Conservation (phyloP, 2,329 filamentous ascomycete species). For the Ceratocystis colombiana region DNA sequence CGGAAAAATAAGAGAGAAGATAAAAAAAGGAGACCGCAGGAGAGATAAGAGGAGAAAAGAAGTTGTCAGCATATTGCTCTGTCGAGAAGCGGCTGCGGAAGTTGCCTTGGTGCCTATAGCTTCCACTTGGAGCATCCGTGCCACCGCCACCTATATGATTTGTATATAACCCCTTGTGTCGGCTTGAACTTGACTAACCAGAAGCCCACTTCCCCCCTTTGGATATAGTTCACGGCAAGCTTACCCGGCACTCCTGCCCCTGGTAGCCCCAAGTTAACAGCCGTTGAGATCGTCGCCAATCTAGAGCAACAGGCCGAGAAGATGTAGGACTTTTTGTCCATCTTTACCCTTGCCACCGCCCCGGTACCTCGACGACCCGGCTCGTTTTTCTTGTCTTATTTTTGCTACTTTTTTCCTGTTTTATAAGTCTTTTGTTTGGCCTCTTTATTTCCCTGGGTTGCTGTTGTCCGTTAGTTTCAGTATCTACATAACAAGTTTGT, state of each 20-base stretch:
- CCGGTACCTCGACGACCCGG: no score
- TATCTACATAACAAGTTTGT: background rate
- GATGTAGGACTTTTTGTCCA: constrained; percentile 24
- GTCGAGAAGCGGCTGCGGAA: background rate
- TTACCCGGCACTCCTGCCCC: constrained; percentile 18
- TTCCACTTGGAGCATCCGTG: background rate
- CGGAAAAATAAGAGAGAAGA: background rate
- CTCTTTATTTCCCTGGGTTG: background rate
- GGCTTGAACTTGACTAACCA: background rate
- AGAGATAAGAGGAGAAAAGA: background rate
- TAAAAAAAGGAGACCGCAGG: background rate
- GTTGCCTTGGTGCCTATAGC: background rate
- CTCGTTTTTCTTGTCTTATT: background rate
- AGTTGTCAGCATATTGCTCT: background rate
- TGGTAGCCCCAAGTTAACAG: constrained; percentile 18
- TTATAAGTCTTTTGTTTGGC: background rate
- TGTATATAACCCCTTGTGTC: background rate
- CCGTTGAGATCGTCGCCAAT: constrained; percentile 21
- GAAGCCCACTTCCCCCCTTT: background rate
- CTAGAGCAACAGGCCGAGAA: constrained; percentile 28
- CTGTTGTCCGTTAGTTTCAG: background rate
- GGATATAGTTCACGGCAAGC: constrained; percentile 23
- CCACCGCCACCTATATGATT: constrained; percentile 9
- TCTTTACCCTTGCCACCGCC: background rate
- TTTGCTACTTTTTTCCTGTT: background rate